Conservation (phyloP, 106 monocot species). For the Amphibolis antarctica region DNA sequence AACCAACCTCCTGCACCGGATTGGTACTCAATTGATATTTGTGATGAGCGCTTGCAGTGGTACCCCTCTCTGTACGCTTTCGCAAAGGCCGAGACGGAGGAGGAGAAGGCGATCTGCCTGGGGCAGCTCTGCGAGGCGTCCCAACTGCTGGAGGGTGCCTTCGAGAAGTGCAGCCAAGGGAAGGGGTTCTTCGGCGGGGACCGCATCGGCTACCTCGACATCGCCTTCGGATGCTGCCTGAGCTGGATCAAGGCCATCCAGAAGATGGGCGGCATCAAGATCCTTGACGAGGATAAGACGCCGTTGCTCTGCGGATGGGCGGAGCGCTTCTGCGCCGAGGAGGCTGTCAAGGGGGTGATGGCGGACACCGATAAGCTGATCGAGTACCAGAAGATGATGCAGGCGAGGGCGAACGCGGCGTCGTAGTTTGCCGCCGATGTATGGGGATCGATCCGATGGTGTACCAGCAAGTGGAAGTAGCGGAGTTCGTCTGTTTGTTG, state of each 20-base stretch:
- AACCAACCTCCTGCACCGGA: too few species aligned
- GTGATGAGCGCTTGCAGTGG: too few species aligned
- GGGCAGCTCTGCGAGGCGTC: too few species aligned
- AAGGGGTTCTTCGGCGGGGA: constrained; percentile 35
- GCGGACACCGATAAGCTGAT: background rate
- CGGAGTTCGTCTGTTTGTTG: too few species aligned
- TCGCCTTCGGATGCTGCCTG: constrained; percentile 13
- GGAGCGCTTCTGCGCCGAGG: background rate
- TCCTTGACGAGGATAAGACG: constrained; percentile 3
- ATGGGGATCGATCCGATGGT: too few species aligned
- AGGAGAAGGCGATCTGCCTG: too few species aligned
- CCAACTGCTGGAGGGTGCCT: constrained; percentile 1
- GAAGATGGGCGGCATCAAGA: constrained; percentile 1
- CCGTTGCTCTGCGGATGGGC: constrained; percentile 2
- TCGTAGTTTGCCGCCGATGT: too few species aligned
- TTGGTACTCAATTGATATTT: constrained; percentile 1
- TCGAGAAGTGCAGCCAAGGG: constrained; percentile 8
- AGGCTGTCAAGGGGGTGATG: background rate
- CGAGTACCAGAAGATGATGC: background rate
- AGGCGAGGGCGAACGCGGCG: too few species aligned
- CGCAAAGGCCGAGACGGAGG: too few species aligned
- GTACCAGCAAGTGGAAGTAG: too few species aligned
- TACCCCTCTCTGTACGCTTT: too few species aligned
- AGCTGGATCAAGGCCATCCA: constrained; percentile 12
- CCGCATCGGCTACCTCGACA: constrained; percentile 18